Base-by-base conservation (phyloP, 805 yeast species). In the Kazachstania viticola region DNA sequence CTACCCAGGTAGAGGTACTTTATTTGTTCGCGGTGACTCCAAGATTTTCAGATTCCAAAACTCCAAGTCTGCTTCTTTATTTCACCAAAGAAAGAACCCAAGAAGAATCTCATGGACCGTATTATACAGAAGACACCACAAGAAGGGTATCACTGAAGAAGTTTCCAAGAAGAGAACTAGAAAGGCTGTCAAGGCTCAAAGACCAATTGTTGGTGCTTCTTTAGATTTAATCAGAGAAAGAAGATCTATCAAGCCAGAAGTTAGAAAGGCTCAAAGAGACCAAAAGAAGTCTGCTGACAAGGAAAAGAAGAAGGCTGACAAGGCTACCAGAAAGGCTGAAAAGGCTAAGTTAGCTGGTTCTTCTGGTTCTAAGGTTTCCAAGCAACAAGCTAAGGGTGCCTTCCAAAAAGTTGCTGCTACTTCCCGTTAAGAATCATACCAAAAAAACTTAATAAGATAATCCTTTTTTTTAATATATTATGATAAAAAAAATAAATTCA, bases 1-100 rank as follows among this genome's bases (percentile, higher is more conserved):
- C 78, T 91, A 91, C 94, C 99, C 99, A 75, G 99, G 99, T 73
- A 84, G 96, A 78, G 97, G 98, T 72, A 85, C 93, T 65, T 79
- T 91, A 67, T 91, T 83, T 64, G 85, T 91, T 69, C 85, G 99
- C 73, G 97, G 97, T 61, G 99, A 91, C 84, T 87, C 97, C 63
- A 91, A 91, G 79, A 70, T 87, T 61, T 91, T 91, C 94, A 87
- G 99, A 79, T 91, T 91, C 91, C 93, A 81, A 69, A 77, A 82
- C 67, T 81, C 96, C 56, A 91, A 91, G 73, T 76, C 94, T 63
- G 88, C 94, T 60, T 85, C 97, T 64, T 79, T 91, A 62, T 91
- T 91, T 88, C 77, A 79, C 64, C 99, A 91, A 77, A 85, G 96
- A 80, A 91, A 91, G 93, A 91, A 91, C 87, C 99, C 99, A 73